Percentiles rank a stretch among this genome's conserved stretches.
These are phyloP conservation scores for Pseudodiploospora longispora DNA, from an alignment of 2,329 filamentous ascomycete genomes.

Conservation along the genomic window DNA sequence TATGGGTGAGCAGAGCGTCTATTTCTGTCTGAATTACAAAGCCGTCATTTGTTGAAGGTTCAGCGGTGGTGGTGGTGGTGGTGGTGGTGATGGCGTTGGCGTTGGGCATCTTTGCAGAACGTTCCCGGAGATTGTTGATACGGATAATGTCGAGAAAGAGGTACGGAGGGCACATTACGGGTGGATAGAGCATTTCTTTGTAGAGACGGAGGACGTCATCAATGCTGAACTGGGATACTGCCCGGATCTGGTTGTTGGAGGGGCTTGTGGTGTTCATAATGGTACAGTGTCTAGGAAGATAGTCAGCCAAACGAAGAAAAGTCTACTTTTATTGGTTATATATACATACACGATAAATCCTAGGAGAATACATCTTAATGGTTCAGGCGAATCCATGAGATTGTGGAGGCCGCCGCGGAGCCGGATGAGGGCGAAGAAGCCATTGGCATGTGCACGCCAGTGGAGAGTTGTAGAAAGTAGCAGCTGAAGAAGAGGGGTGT, in stretches of 20 bases:
- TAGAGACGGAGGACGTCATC: neutral
- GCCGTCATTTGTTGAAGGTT: no score
- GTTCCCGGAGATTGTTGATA: conserved; percentile 1
- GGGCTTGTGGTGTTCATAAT: neutral
- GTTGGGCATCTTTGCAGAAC: neutral
- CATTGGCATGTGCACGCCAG: neutral
- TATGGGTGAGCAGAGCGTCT: neutral
- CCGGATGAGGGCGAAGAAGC: neutral
- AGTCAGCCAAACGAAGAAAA: neutral
- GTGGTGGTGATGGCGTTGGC: neutral
- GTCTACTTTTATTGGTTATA: neutral
- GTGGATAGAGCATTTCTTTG: neutral
- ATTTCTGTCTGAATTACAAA: neutral
- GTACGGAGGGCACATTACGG: neutral
- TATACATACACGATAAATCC: neutral
- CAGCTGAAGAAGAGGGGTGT: neutral
- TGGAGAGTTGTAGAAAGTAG: no score
- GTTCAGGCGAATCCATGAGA: neutral
- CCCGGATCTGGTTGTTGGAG: neutral
- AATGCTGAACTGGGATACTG: neutral
- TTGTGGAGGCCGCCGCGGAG: neutral
- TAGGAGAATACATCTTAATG: neutral
- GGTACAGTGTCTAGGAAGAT: neutral
- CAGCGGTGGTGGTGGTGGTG: neutral
- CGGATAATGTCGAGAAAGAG: conserved; percentile 3